Conservation (phyloP, 2,329 filamentous ascomycete genomes). For the Ophiostoma himal-ulmi region DNA sequence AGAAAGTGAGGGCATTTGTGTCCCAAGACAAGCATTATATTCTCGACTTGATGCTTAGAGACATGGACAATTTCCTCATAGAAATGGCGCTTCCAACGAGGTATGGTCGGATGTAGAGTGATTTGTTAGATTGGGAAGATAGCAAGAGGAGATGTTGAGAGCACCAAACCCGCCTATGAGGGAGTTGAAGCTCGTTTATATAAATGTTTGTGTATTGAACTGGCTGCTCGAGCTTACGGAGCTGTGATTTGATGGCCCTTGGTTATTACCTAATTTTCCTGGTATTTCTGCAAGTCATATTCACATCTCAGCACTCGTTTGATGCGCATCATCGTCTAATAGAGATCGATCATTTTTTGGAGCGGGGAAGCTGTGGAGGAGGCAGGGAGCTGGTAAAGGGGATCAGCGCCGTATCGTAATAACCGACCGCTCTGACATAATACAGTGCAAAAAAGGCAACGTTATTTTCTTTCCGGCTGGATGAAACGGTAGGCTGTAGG, state of each 20-base stretch:
- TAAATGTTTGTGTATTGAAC: not conserved
- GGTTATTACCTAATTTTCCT: not conserved
- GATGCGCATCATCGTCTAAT: not conserved
- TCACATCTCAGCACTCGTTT: not conserved
- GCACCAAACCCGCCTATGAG: too few species aligned
- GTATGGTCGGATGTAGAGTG: not conserved
- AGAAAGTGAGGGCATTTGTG: not conserved
- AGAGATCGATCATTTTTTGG: not conserved
- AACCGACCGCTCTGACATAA: not conserved
- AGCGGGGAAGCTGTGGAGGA: not conserved
- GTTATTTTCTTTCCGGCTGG: not conserved
- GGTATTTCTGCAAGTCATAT: not conserved
- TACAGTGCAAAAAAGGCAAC: too few species aligned
- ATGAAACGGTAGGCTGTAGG: not conserved
- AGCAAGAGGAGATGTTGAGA: not conserved
- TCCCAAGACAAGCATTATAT: not conserved
- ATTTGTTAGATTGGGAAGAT: too few species aligned
- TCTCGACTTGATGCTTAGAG: not conserved
- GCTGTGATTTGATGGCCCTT: not conserved
- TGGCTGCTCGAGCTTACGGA: not conserved
- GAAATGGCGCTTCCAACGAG: not conserved
- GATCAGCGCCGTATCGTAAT: not conserved
- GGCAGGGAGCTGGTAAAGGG: not conserved
- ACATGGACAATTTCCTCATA: not conserved
- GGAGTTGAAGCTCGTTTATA: not conserved